Percentiles rank a stretch among this genome's conserved stretches.
These are phyloP conservation scores for Skeletonema costatum DNA, from an alignment of 108 stramenopile genomes.

Conservation along the genomic window DNA sequence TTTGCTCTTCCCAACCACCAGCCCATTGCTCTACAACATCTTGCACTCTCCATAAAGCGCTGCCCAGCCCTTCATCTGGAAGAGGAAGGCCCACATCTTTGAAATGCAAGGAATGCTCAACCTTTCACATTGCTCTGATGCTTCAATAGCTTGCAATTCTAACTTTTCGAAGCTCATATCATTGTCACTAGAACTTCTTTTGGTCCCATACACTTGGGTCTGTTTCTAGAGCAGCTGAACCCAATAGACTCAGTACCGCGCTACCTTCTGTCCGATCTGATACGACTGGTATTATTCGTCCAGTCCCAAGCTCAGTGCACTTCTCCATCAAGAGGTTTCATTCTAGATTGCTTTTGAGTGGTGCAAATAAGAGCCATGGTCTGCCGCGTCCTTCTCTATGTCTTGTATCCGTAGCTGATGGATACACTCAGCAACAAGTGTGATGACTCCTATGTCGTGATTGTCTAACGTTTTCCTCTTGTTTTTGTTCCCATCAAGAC, in stretches of 20 bases:
- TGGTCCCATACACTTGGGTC: slow-evolving; percentile 20
- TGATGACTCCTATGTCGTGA: slow-evolving; percentile 13
- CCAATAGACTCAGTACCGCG: not conserved
- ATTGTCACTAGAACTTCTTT: not conserved
- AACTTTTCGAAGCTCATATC: slow-evolving; percentile 47
- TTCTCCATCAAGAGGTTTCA: slow-evolving; percentile 80
- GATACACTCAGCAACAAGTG: slow-evolving; percentile 55
- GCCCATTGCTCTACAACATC: slow-evolving; percentile 27
- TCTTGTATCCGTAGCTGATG: slow-evolving; percentile 49
- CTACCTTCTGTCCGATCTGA: slow-evolving; percentile 51
- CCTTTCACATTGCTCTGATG: slow-evolving; percentile 87
- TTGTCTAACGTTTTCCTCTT: slow-evolving; percentile 22
- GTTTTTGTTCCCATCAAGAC: not conserved
- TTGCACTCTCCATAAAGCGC: slow-evolving; percentile 12
- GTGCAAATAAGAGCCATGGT: slow-evolving; percentile 52
- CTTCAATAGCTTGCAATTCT: slow-evolving; percentile 63
- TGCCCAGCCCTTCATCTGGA: not conserved
- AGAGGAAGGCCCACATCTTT: not conserved
- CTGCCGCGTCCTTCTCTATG: not conserved
- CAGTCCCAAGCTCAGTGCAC: slow-evolving; percentile 73
- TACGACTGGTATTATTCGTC: slow-evolving; percentile 31
- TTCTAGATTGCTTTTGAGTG: slow-evolving; percentile 69
- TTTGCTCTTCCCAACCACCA: not conserved
- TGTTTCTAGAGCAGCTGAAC: not conserved
- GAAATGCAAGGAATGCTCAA: slow-evolving; percentile 56